Conservation (phyloP, 2,329 filamentous ascomycete genomes). For the Hypoxylon sp. region DNA sequence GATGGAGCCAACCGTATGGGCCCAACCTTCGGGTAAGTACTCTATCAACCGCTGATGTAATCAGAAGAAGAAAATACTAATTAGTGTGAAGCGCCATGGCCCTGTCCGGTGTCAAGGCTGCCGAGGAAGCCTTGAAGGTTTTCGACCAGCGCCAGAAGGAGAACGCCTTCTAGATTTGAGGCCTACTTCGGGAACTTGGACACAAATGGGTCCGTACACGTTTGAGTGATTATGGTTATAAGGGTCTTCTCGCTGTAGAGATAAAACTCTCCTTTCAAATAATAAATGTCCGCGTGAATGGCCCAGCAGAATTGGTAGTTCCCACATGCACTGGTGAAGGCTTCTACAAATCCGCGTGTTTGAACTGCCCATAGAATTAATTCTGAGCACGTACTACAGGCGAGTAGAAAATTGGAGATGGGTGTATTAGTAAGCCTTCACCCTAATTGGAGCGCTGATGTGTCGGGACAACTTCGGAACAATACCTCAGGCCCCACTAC, state of each 20-base stretch:
- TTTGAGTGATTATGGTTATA: slow-evolving; percentile 2
- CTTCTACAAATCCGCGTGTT: background rate
- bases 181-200: background rate
- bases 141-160: slow-evolving; percentile 84
- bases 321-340: background rate
- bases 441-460: background rate
- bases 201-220: background rate
- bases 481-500: background rate
- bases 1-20: slow-evolving; percentile 95
- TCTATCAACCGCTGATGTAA: background rate
- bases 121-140: slow-evolving; percentile 85
- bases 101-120: slow-evolving; percentile 88
- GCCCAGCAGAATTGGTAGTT: slow-evolving; percentile 4
- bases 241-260: slow-evolving; percentile 18
- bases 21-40: slow-evolving; percentile 54
- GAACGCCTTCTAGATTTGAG: slow-evolving; percentile 70
- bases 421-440: background rate
- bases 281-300: slow-evolving; percentile 11
- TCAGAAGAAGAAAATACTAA: slow-evolving; percentile 27
- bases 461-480: slow-evolving; percentile 11
- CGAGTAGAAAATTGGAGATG: background rate
- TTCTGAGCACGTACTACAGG: no score
- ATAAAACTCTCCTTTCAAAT: slow-evolving; percentile 14
- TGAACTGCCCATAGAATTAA: background rate
- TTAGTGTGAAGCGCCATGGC: slow-evolving; percentile 79